Conservation (phyloP, 345 rosid species). For the Pelargonium nanum region DNA sequence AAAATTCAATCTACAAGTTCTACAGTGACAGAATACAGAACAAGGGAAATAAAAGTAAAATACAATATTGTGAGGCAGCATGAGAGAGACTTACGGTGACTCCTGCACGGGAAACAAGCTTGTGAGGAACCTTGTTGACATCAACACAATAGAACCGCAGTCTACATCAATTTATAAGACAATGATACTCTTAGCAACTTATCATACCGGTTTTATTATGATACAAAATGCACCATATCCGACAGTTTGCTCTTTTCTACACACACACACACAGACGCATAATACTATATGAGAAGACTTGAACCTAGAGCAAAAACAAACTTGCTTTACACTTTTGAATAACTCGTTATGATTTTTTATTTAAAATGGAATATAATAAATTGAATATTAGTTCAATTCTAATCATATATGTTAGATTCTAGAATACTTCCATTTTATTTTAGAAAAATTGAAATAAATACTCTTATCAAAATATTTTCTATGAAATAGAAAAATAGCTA, state of each 20-base stretch:
- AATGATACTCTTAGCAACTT: background rate
- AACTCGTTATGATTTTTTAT: too few species aligned
- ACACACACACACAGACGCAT: background rate
- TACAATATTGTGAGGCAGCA: background rate
- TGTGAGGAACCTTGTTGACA: constrained; percentile 77
- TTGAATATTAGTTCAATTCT: too few species aligned
- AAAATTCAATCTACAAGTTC: background rate
- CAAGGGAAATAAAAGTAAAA: background rate
- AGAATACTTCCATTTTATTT: too few species aligned
- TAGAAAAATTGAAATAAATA: too few species aligned
- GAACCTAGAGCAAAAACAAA: too few species aligned
- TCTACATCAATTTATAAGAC: constrained; percentile 25
- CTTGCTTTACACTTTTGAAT: too few species aligned
- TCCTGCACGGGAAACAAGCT: constrained; percentile 65
- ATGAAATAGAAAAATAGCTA: too few species aligned
- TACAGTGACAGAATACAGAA: background rate
- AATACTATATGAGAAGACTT: too few species aligned
- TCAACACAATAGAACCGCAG: constrained; percentile 64
- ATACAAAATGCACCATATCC: background rate
- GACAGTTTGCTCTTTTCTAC: background rate
- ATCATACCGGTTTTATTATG: background rate
- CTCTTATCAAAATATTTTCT: too few species aligned
- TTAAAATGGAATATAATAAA: too few species aligned
- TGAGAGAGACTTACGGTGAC: constrained; percentile 56
- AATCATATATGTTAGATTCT: too few species aligned